Evolutionary conservation across 305 asterid genomes (phyloP).

Genomic region (Ajuga reptans): DNA sequence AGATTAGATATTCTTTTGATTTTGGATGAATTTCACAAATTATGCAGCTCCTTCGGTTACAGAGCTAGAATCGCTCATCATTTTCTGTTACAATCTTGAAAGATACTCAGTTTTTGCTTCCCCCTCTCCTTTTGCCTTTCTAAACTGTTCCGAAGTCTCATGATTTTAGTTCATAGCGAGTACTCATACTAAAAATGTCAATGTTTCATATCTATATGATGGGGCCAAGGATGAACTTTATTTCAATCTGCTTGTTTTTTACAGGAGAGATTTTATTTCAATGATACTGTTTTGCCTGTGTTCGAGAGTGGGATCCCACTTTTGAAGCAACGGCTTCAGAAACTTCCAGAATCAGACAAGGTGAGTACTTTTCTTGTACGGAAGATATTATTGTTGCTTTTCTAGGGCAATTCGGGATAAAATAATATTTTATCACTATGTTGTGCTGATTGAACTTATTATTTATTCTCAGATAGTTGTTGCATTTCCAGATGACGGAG

Average conservation of each 20-base stretch:
- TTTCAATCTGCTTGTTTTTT: conserved; percentile 23
- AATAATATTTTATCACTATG: not conserved
- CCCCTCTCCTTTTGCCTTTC: not conserved
- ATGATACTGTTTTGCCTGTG: conserved; percentile 79
- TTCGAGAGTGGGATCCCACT: conserved; percentile 95
- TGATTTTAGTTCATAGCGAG: not conserved
- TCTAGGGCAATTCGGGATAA: not conserved
- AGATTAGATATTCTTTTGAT: too few relatives aligned
- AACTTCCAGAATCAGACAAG: conserved; percentile 64
- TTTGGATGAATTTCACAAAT: too few relatives aligned
- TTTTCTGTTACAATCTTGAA: too few relatives aligned
- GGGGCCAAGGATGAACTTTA: not conserved
- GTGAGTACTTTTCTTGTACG: conserved; percentile 28
- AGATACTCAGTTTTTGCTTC: too few relatives aligned
- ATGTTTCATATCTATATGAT: not conserved
- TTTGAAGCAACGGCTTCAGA: conserved; percentile 74
- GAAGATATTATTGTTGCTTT: not conserved
- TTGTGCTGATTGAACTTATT: not conserved
- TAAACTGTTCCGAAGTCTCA: not conserved
- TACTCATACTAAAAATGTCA: not conserved
- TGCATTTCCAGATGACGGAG: conserved; percentile 99
- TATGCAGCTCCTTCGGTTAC: too few relatives aligned
- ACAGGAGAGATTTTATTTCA: conserved; percentile 96
- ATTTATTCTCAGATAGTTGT: conserved; percentile 55
- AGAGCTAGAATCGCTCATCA: too few relatives aligned